Evolutionary conservation across 768 basidiomycete species (phyloP).

Genomic region (Phallus indusiatus): DNA sequence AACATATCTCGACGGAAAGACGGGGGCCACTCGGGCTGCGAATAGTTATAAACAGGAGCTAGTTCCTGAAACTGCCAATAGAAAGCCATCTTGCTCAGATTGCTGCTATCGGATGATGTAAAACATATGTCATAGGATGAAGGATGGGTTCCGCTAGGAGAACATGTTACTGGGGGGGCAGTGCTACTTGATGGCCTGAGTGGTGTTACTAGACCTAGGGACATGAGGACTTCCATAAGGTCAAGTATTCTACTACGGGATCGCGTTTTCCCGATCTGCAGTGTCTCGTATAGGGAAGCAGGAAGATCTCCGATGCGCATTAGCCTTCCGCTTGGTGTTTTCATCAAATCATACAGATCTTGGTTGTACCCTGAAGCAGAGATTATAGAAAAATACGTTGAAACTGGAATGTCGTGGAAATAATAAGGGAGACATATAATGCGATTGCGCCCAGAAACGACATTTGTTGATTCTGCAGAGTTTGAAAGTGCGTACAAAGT

Average conservation of each 20-base stretch:
- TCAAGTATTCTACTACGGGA: conserved; percentile 54
- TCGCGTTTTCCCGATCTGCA: conserved; percentile 52
- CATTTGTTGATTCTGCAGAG: conserved; percentile 26
- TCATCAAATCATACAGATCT: conserved; percentile 44
- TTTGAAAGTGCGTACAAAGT: conserved; percentile 40
- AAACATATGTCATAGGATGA: conserved; percentile 36
- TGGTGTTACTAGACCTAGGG: conserved; percentile 52
- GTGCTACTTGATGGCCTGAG: conserved; percentile 35
- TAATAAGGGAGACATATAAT: conserved; percentile 56
- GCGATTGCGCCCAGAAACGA: conserved; percentile 44
- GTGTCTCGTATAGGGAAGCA: conserved; percentile 32
- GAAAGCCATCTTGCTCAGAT: conserved; percentile 40
- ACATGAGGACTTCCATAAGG: conserved; percentile 47
- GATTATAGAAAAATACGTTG: conserved; percentile 55
- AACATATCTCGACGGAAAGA: conserved; percentile 46
- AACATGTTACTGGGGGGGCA: conserved; percentile 37
- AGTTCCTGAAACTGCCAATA: conserved; percentile 55
- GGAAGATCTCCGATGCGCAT: conserved; percentile 49
- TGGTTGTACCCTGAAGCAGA: conserved; percentile 47
- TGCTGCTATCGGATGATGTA: conserved; percentile 34
- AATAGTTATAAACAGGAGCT: conserved; percentile 56
- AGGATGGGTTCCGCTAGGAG: conserved; percentile 33
- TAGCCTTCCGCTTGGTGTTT: conserved; percentile 35
- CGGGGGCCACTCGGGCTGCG: conserved; percentile 26
- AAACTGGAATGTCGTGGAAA: conserved; percentile 53